These are phyloP conservation scores for Larix sibirica DNA, from an alignment of 83 land plant species.

Conservation along the genomic window DNA sequence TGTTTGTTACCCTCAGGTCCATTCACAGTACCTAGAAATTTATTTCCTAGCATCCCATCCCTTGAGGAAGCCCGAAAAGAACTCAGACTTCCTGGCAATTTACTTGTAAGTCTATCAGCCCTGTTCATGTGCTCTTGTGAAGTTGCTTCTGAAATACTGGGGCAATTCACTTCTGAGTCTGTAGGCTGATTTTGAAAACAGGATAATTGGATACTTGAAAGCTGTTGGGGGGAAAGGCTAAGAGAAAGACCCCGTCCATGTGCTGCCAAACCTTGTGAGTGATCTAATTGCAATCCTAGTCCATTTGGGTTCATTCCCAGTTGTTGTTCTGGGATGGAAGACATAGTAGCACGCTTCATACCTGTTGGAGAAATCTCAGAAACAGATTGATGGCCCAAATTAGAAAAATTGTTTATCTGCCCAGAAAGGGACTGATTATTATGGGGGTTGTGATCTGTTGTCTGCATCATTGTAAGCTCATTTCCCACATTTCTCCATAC, in stretches of 20 bases:
- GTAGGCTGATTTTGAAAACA: constrained; percentile 30
- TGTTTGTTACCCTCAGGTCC: constrained; percentile 6
- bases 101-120: not conserved
- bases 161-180: not conserved
- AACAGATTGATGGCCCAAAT: not conserved
- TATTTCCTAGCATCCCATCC: constrained; percentile 16
- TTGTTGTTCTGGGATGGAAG: constrained; percentile 22
- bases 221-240: constrained; percentile 49
- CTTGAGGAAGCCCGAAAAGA: constrained; percentile 21
- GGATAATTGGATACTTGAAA: constrained; percentile 28
- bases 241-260: constrained; percentile 60
- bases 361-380: not conserved
- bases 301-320: constrained; percentile 13
- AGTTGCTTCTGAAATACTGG: not conserved
- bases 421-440: constrained; percentile 13
- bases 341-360: constrained; percentile 5
- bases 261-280: constrained; percentile 30
- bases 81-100: constrained; percentile 2
- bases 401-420: not conserved
- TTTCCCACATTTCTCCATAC: constrained; percentile 11
- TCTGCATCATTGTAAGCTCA: not conserved
- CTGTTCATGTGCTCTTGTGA: not conserved
- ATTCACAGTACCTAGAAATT: constrained; percentile 17
- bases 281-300: not conserved
- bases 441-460: not conserved